phyloP scores from a whole-genome alignment of 139 green algal genomes.

The Tetraselmis striata region DNA sequence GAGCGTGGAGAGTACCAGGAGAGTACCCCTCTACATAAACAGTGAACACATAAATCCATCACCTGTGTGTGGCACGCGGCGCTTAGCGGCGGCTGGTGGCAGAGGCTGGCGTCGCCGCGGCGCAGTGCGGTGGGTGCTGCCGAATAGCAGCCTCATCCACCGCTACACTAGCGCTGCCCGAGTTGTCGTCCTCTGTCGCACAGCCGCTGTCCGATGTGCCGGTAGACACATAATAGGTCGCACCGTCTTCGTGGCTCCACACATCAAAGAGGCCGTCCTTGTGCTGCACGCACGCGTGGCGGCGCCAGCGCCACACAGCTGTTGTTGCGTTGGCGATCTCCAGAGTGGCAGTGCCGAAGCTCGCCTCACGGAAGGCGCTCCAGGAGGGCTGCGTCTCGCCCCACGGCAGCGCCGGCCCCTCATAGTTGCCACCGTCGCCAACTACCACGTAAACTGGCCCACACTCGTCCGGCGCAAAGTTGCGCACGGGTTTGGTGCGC shows the following conservation, averaged over 20 bases:
- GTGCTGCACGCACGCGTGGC: conserved; percentile 8
- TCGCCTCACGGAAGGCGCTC: conserved; percentile 34
- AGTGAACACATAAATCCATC: too few relatives aligned
- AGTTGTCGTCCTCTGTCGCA: neutral
- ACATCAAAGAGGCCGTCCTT: neutral
- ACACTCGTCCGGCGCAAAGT: conserved; percentile 33
- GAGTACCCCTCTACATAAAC: too few relatives aligned
- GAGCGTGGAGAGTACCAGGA: too few relatives aligned
- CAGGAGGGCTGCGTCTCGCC: conserved; percentile 18
- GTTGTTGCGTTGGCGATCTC: conserved; percentile 24
- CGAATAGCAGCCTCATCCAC: neutral
- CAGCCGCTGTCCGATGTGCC: neutral
- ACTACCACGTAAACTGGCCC: conserved; percentile 39
- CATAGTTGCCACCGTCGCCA: conserved; percentile 31
- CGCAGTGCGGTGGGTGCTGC: neutral
- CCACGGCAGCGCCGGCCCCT: conserved; percentile 19
- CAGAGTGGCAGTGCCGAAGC: conserved; percentile 26
- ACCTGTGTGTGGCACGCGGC: too few relatives aligned
- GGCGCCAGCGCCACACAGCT: conserved; percentile 28
- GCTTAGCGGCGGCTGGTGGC: too few relatives aligned
- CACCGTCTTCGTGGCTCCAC: neutral
- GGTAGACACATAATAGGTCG: neutral
- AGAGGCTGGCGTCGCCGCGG: neutral
- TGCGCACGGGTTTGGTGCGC: conserved; percentile 28
- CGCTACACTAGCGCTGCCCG: neutral